Percentiles rank a stretch among this genome's conserved stretches.
Evolutionary conservation across 805 yeast genomes (phyloP).

Genomic region (Scheffersomyces amazonensis): DNA sequence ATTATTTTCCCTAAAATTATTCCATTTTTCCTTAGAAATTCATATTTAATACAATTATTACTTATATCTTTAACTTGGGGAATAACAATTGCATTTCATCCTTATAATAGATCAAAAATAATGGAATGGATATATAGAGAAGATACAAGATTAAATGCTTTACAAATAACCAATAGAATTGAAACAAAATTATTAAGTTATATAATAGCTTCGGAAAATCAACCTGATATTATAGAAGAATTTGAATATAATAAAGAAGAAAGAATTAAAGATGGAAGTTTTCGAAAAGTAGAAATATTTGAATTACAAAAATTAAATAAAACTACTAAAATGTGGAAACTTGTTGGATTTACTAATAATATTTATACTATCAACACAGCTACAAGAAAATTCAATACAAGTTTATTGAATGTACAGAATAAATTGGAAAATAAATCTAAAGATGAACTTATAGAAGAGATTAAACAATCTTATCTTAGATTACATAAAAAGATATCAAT

Average conservation of each 20-base stretch:
- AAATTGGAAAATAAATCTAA: not conserved
- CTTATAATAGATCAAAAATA: constrained; percentile 45
- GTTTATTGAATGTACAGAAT: not conserved
- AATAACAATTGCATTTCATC: constrained; percentile 44
- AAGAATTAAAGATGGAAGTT: not conserved
- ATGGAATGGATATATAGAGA: constrained; percentile 55
- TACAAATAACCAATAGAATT: constrained; percentile 46
- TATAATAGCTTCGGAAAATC: constrained; percentile 6
- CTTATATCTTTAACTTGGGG: constrained; percentile 51
- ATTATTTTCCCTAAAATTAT: constrained; percentile 26
- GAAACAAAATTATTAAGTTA: constrained; percentile 36
- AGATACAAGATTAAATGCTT: constrained; percentile 54
- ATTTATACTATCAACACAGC: constrained; percentile 46
- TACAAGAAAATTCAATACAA: constrained; percentile 6
- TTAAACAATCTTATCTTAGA: not conserved
- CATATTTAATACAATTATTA: constrained; percentile 25
- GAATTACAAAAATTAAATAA: constrained; percentile 60
- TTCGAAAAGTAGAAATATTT: constrained; percentile 54
- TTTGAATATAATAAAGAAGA: constrained; percentile 29
- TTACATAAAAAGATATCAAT: constrained; percentile 14
- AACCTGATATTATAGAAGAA: constrained; percentile 12
- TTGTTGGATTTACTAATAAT: constrained; percentile 56
- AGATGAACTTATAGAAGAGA: not conserved
- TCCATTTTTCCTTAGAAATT: constrained; percentile 24
- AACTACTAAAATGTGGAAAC: constrained; percentile 56